phyloP scores from a whole-genome alignment of 306 rosid species.

The Corylus avellana region DNA sequence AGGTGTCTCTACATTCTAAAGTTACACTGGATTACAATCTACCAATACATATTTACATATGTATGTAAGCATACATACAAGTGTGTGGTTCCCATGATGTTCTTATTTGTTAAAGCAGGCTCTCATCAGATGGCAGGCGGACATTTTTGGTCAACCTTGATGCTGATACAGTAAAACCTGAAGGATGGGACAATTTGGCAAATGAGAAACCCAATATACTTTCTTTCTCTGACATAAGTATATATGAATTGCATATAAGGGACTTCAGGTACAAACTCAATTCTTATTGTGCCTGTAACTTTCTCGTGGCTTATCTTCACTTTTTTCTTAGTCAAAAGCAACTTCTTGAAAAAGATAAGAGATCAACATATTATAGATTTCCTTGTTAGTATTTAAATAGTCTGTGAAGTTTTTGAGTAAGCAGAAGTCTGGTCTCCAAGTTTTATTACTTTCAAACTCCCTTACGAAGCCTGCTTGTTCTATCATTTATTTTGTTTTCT shows the following conservation, averaged over 20 bases:
- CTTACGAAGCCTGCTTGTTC: background rate
- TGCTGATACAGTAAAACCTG: slow-evolving; percentile 63
- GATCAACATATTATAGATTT: background rate
- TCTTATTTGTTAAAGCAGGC: slow-evolving; percentile 51
- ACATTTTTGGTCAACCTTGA: slow-evolving; percentile 67
- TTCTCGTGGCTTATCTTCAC: slow-evolving; percentile 12
- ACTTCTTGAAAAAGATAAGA: background rate
- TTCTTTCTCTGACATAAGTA: slow-evolving; percentile 80
- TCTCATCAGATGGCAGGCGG: slow-evolving; percentile 73
- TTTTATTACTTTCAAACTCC: background rate
- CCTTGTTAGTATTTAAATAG: background rate
- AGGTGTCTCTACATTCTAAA: slow-evolving; percentile 32
- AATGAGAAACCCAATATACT: slow-evolving; percentile 62
- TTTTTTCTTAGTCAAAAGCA: slow-evolving; percentile 9
- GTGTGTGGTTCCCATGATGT: slow-evolving; percentile 9
- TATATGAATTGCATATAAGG: slow-evolving; percentile 85
- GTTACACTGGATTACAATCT: slow-evolving; percentile 12
- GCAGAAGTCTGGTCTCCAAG: slow-evolving; percentile 1
- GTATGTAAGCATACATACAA: background rate
- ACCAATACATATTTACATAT: background rate
- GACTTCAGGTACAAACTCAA: slow-evolving; percentile 73
- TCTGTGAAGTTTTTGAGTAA: background rate
- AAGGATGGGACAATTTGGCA: slow-evolving; percentile 75
- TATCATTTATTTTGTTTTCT: background rate
- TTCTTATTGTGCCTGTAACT: slow-evolving; percentile 9